Evolutionary conservation across 169 alveolate genomes (phyloP), one percentile per base, ranked within the genome.

Genomic region (Cryptosporidium felis): DNA sequence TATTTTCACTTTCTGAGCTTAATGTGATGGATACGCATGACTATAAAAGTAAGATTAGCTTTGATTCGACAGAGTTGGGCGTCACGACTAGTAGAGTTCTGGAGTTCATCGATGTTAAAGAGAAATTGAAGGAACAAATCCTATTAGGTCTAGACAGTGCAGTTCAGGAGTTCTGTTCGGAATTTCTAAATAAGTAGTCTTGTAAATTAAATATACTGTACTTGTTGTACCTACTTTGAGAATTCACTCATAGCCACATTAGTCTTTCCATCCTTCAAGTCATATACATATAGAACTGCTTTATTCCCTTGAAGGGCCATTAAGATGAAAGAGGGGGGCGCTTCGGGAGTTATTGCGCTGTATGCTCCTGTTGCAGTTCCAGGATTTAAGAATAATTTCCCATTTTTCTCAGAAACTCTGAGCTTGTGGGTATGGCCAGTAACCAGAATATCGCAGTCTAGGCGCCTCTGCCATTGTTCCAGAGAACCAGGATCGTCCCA

Each of bases 321-420:
- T 16, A 91, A 42, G 88, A 91, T 91, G 79, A 92, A 92, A 16
- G 92, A 80, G n/a, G 95, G 95, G 9, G 80, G 62, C 6, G 80
- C 81, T 23, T 88, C 65, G 0, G 91, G 79, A 28, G 42, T 85
- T 6, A 89, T 60, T 59, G 94, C 91, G 28, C 94, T 89, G 80
- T 92, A 95, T 10, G 97, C 96, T 0, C 99, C 99, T 18, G 98
- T 94, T 1, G 96, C 97, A 12, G 96, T 80, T 1, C 99, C 99
- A 16, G 99, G 99, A 81, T 95, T 96, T 53, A 96, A 79, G 66
- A 94, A 94, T 81, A 94, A 94, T 88, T 95, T 94, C 42, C 96
- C 96, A 63, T 95, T 96, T 18, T 89, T 79, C 46, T 91, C 93
- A 38, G 90, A 81, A 2, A 94, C 93, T 44, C 90, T 80, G 59